Evolutionary conservation across 1,284 basidiomycete genomes (phyloP).

Genomic region (Somion occarium): DNA sequence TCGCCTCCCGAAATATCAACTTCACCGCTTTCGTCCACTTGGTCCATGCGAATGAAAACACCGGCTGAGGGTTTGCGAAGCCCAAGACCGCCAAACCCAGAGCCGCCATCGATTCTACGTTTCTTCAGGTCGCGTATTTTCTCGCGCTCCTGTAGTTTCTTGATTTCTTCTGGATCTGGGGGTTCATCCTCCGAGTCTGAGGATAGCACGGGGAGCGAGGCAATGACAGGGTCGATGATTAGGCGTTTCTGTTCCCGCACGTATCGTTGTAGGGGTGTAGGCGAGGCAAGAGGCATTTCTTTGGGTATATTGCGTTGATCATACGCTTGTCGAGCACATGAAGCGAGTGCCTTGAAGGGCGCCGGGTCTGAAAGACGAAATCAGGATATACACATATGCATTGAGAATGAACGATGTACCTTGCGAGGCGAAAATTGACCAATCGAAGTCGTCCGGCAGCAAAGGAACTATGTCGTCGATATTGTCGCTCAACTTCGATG

Average conservation of each 20-base stretch:
- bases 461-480: conserved; percentile 30
- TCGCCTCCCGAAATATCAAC: conserved; percentile 41
- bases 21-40: conserved; percentile 54
- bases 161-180: conserved; percentile 35
- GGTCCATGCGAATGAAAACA: conserved; percentile 50
- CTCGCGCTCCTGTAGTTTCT: conserved; percentile 40
- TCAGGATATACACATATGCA: conserved; percentile 1
- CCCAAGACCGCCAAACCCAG: conserved; percentile 22
- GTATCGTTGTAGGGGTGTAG: conserved; percentile 58
- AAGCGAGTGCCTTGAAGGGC: conserved; percentile 42
- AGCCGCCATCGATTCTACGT: conserved; percentile 35
- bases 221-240: conserved; percentile 59
- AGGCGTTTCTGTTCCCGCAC: conserved; percentile 47
- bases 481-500: conserved; percentile 37
- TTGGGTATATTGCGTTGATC: conserved; percentile 34
- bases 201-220: conserved; percentile 31
- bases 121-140: conserved; percentile 55
- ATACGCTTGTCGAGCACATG: conserved; percentile 31
- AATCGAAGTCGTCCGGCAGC: conserved; percentile 43
- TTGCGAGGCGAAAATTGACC: conserved; percentile 42
- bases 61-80: conserved; percentile 23
- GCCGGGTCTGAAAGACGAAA: conserved; percentile 29
- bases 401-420: conserved; percentile 32
- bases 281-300: conserved; percentile 36
- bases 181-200: conserved; percentile 38